phyloP scores from a whole-genome alignment of 2,329 filamentous ascomycete genomes.

The Clonostachys sp. region DNA sequence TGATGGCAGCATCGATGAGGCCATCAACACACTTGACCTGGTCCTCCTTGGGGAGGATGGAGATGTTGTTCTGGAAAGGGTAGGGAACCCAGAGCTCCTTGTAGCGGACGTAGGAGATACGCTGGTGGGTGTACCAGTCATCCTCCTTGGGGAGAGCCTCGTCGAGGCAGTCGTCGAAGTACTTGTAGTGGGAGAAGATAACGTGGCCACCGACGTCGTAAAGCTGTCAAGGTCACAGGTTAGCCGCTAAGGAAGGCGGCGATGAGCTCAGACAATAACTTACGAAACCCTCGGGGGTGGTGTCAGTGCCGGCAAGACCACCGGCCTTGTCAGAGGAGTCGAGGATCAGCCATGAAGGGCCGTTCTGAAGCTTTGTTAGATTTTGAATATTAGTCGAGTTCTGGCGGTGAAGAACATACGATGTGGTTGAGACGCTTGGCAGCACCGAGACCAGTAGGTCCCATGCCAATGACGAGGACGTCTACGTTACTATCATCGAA shows the following conservation, averaged over 20 bases:
- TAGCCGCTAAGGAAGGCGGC: slow-evolving; percentile 1
- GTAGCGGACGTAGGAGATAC: slow-evolving; percentile 98
- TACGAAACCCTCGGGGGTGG: slow-evolving; percentile 95
- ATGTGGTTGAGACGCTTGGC: slow-evolving; percentile 97
- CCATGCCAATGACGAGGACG: slow-evolving; percentile 95
- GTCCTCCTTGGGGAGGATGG: slow-evolving; percentile 95
- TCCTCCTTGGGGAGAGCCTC: slow-evolving; percentile 91
- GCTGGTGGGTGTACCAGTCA: slow-evolving; percentile 97
- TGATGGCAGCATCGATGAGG: slow-evolving; percentile 89
- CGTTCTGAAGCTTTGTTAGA: slow-evolving; percentile 53
- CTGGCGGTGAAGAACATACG: slow-evolving; percentile 49
- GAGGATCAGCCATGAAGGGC: slow-evolving; percentile 92
- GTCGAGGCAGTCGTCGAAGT: slow-evolving; percentile 98
- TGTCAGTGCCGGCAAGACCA: slow-evolving; percentile 92
- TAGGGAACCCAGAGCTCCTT: slow-evolving; percentile 96
- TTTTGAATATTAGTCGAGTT: slow-evolving; percentile 14
- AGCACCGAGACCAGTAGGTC: slow-evolving; percentile 94
- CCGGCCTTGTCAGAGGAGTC: slow-evolving; percentile 90
- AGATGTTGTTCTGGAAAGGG: slow-evolving; percentile 99
- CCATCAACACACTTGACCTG: slow-evolving; percentile 93
- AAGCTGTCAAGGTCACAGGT: slow-evolving; percentile 51
- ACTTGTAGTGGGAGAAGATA: slow-evolving; percentile 99
- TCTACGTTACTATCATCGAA: slow-evolving; percentile 69
- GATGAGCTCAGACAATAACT: slow-evolving; percentile 36
- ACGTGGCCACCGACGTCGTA: slow-evolving; percentile 98